Evolutionary conservation across 306 rosid genomes (phyloP).

Genomic region (Vigna radiata): DNA sequence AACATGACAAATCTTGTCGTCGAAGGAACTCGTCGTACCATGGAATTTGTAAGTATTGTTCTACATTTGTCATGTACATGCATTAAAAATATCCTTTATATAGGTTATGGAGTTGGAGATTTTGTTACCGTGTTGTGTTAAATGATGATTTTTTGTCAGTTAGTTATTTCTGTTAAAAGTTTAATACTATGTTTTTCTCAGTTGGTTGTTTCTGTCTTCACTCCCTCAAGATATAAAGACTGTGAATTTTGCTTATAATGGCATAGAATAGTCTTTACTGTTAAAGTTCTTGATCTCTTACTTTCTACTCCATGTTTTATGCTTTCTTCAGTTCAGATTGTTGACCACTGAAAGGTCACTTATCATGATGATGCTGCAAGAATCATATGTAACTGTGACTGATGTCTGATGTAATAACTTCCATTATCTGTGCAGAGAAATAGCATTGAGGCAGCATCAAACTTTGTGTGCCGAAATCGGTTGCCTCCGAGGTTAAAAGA

Average conservation of each 20-base stretch:
- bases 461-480: constrained; percentile 75
- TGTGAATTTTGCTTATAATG: not conserved
- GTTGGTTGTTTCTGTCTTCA: not conserved
- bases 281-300: not conserved
- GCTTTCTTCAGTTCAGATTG: not conserved
- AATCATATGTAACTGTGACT: not conserved
- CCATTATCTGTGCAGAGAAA: constrained; percentile 65
- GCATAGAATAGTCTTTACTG: not conserved
- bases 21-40: constrained; percentile 93
- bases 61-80: not conserved
- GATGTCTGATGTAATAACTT: constrained; percentile 13
- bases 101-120: constrained; percentile 1
- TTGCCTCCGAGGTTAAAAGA: constrained; percentile 73
- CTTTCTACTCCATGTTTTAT: not conserved
- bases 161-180: not conserved
- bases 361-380: not conserved
- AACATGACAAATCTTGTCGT: constrained; percentile 98
- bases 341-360: not conserved
- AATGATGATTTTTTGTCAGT: not conserved
- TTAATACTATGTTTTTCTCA: not conserved
- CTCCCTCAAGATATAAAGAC: not conserved
- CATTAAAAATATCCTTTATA: not conserved
- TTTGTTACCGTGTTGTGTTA: not conserved
- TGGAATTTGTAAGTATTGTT: constrained; percentile 81
- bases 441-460: constrained; percentile 87